Evolutionary conservation across 2,329 filamentous ascomycete species (phyloP), one percentile per base, ranked within the genome.

Genomic region (Cryphonectria carpinicola): DNA sequence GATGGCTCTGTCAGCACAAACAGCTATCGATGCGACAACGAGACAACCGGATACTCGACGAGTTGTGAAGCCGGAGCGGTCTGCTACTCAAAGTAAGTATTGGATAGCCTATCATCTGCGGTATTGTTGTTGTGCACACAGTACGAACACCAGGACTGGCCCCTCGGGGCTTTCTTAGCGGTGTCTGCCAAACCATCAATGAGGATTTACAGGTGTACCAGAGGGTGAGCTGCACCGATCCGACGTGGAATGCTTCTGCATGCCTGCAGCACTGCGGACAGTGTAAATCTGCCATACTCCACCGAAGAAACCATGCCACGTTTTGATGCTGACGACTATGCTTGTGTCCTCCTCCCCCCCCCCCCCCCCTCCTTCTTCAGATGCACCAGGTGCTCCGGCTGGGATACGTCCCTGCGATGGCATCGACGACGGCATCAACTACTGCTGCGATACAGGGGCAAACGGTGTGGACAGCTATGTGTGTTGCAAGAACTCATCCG

Each of bases 371-470:
- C 28, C 28, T 28, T 28, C n/a, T 28, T 28, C 28, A 68, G 66
- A 62, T 28, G 54, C 56, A 32, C 4, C 52, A 25, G 13, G 35
- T 49, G 61, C 56, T 6, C 25, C 56, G 19, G 54, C 54, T 28
- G 66, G 66, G 1, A 68, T 68, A 39, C 54, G 56, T 14, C 65
- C 56, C 22, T 68, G 66, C 32, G 66, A 61, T 62, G 66, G 66
- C 10, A 62, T 68, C n/a, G 13, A 8, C 13, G 13, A 49, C 2
- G 66, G 56, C 22, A 52, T 22, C 41, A 56, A 68, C 66, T 68
- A 49, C 43, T 62, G 66, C 43, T 62, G 66, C 39, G 66, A 61
- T 5, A 11, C 13, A 3, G 56, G 39, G 14, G n/a, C 35, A n/a
- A 8, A 62, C 10, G 52, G 52, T 22, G n/a, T 46, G 17, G 54